Evolutionary conservation across 2,329 filamentous ascomycete species (phyloP), one percentile per base, ranked within the genome.

Genomic region (Fusarium citri): DNA sequence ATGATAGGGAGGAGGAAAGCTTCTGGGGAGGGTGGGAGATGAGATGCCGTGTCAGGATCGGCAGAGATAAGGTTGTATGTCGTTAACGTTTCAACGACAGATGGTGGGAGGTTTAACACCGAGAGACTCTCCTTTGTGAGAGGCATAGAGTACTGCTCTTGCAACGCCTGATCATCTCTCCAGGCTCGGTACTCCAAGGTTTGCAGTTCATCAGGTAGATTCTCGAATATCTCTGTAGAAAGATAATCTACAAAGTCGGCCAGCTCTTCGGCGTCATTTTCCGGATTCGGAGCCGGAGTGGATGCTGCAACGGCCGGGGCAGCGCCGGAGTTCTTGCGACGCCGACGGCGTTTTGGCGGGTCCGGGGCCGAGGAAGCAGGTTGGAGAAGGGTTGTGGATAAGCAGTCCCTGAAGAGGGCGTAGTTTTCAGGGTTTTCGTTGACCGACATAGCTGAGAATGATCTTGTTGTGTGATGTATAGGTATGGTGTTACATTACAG

Each of bases 221-320:
- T 83, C 8, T 84, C 80, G 78, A 95, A 97, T 55, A 91, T 88
- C 76, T 92, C 87, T 49, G 82, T 80, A 25, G 92, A 89, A 30
- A 96, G 86, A 78, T 94, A 96, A 83, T 94, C 90, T 56, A 92
- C 89, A 79, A 97, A 97, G 2, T 97, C 94, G 26, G 88, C 87
- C 23, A 96, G 80, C 57, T 94, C 92, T 71, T 91, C 90, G 8
- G 87, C 87, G 71, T 88, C 76, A 42, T 58, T 64, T 59, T 59
- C 58, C 58, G 70, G 55, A 26, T 71, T 61, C 26, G 61, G 57
- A 11, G 34, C 59, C 55, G 66, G 64, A 25, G 63, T 60, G 60
- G 59, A 55, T 43, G 63, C 47, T 31, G 59, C 34, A 43, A 64
- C 49, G 34, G 42, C 22, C 31, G 71, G 61, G 20, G 49, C 55